These are phyloP conservation scores for Lactarius trivialis DNA, from an alignment of 768 basidiomycete genomes.

Conservation along the genomic window DNA sequence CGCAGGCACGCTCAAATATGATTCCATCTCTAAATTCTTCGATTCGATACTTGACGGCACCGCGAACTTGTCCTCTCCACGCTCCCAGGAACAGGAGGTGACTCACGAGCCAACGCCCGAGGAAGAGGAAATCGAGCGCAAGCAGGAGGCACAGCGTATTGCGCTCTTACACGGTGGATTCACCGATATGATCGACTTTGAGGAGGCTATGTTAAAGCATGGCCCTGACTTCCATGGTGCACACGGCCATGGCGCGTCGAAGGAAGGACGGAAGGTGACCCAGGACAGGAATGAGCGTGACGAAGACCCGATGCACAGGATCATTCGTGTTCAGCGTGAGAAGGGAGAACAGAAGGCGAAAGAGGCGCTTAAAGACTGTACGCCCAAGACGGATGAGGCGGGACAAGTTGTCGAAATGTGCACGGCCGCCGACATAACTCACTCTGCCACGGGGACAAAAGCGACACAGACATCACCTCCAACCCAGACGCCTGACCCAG, in stretches of 20 bases:
- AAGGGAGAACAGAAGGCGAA: constrained; percentile 22
- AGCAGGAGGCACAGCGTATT: constrained; percentile 49
- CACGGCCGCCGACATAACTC: constrained; percentile 16
- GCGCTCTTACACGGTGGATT: constrained; percentile 47
- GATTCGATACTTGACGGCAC: constrained; percentile 65
- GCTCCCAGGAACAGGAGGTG: constrained; percentile 25
- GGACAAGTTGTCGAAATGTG: constrained; percentile 24
- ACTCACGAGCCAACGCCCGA: constrained; percentile 19
- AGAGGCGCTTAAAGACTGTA: constrained; percentile 15
- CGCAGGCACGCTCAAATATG: constrained; percentile 64
- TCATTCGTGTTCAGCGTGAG: constrained; percentile 27
- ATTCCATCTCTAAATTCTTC: constrained; percentile 68
- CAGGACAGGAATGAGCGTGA: constrained; percentile 17
- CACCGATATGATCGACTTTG: constrained; percentile 45
- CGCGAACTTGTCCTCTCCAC: constrained; percentile 43
- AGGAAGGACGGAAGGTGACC: constrained; percentile 29
- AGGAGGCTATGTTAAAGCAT: constrained; percentile 38
- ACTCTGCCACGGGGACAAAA: constrained; percentile 8
- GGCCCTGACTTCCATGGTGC: constrained; percentile 38
- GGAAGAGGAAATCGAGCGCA: constrained; percentile 42
- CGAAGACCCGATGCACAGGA: constrained; percentile 28
- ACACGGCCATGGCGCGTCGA: constrained; percentile 38
- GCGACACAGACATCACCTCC: not conserved
- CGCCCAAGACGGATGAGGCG: constrained; percentile 26
- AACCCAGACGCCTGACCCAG: not conserved